Conservation (phyloP, 2,329 filamentous ascomycete genomes). For the Talaromyces albobiverticillius region DNA sequence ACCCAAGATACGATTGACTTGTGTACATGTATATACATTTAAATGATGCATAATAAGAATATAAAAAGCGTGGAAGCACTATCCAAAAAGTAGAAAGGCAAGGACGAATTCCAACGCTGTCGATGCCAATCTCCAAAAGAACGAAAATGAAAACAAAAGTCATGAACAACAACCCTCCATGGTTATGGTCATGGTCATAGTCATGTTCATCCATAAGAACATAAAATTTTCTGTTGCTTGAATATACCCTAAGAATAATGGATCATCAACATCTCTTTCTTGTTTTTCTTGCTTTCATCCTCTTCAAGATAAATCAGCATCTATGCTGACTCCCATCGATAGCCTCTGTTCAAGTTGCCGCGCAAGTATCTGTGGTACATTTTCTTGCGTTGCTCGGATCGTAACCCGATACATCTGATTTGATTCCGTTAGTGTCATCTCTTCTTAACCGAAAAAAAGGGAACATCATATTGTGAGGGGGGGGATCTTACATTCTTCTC, state of each 20-base stretch:
- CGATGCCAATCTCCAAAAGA: conserved; percentile 7
- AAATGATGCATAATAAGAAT: conserved; percentile 12
- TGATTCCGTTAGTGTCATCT: conserved; percentile 35
- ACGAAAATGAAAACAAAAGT: too few species aligned
- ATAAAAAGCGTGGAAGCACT: not conserved
- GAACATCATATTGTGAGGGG: too few species aligned
- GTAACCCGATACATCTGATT: conserved; percentile 90
- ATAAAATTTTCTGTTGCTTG: not conserved
- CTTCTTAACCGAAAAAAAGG: conserved; percentile 15
- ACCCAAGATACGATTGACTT: not conserved
- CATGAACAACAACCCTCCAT: too few species aligned
- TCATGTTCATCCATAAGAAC: too few species aligned
- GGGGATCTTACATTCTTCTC: conserved; percentile 70
- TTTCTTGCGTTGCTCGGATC: conserved; percentile 88
- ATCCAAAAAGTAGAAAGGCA: not conserved
- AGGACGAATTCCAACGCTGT: not conserved
- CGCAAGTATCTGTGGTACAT: conserved; percentile 73
- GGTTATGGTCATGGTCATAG: too few species aligned
- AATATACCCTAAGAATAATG: not conserved
- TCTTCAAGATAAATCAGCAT: conserved; percentile 7
- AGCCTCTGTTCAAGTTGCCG: conserved; percentile 86
- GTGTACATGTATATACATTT: conserved; percentile 13
- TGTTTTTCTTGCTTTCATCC: not conserved
- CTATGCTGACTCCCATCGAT: conserved; percentile 47
- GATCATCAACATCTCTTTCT: not conserved